Evolutionary conservation across 768 basidiomycete genomes (phyloP).

Genomic region (Chalciporus chontae): DNA sequence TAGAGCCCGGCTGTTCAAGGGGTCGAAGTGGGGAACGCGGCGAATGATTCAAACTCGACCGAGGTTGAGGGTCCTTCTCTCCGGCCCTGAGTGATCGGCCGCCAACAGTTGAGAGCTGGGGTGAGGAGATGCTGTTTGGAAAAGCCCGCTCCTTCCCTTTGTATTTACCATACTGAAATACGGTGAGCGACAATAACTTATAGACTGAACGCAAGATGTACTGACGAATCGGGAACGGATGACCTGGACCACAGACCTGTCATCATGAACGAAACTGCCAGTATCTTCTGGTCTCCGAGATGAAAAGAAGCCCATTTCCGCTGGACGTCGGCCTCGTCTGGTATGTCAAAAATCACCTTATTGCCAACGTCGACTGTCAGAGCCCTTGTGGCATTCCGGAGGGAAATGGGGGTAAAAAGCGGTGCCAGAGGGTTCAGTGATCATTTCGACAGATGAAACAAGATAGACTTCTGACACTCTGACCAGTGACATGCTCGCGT

Average conservation of each 20-base stretch:
- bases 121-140: conserved; percentile 31
- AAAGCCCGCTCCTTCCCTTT: conserved; percentile 52
- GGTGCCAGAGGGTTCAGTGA: conserved; percentile 22
- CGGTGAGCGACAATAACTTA: too few relatives aligned
- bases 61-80: conserved; percentile 16
- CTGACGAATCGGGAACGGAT: conserved; percentile 61
- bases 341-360: conserved; percentile 1
- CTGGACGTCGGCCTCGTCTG: not conserved
- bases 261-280: conserved; percentile 20
- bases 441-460: conserved; percentile 5
- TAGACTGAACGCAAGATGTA: conserved; percentile 28
- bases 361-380: conserved; percentile 1
- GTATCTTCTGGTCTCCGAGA: conserved; percentile 20
- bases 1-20: conserved; percentile 21
- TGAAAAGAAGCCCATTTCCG: conserved; percentile 33
- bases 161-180: conserved; percentile 49
- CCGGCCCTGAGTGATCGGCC: conserved; percentile 18
- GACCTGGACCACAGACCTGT: conserved; percentile 52
- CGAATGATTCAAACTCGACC: conserved; percentile 12
- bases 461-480: conserved; percentile 27
- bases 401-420: conserved; percentile 8
- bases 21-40: conserved; percentile 19
- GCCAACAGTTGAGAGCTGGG: conserved; percentile 29
- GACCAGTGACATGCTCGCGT: conserved; percentile 9
- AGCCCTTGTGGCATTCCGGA: conserved; percentile 5